phyloP scores from a whole-genome alignment of 176 grass and related monocot genomes.

The Guadua angustifolia region DNA sequence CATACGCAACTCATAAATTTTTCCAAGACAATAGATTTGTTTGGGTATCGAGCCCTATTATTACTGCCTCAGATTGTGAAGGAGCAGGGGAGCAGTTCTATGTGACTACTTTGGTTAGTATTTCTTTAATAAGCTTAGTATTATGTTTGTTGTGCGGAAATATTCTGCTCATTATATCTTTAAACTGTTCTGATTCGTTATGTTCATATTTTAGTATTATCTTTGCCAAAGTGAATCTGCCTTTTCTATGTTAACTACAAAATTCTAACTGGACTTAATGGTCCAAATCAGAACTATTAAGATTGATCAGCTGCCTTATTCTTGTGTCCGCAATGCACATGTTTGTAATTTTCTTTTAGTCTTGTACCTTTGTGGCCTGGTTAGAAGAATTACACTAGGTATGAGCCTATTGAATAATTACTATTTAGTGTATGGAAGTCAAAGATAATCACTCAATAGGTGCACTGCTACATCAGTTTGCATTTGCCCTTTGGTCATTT shows the following conservation, averaged over 20 bases:
- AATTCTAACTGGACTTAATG: neutral
- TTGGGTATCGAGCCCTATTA: slow-evolving; percentile 97
- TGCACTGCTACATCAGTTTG: slow-evolving; percentile 1
- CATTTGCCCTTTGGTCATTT: neutral
- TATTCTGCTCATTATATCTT: slow-evolving; percentile 33
- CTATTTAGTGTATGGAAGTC: slow-evolving; percentile 4
- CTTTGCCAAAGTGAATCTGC: neutral
- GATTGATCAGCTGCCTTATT: neutral
- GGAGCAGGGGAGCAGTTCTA: slow-evolving; percentile 96
- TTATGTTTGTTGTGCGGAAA: too few relatives aligned
- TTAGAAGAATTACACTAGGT: slow-evolving; percentile 21
- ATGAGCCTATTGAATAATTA: neutral
- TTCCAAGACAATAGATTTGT: slow-evolving; percentile 98
- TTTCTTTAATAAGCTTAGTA: slow-evolving; percentile 40
- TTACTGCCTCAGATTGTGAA: slow-evolving; percentile 98
- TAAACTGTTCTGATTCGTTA: neutral
- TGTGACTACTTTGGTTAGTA: slow-evolving; percentile 94
- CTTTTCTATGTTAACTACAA: slow-evolving; percentile 18
- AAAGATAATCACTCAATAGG: slow-evolving; percentile 29
- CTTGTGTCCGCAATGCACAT: slow-evolving; percentile 17
- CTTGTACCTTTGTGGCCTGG: neutral
- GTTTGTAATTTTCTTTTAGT: slow-evolving; percentile 20
- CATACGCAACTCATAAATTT: slow-evolving; percentile 91
- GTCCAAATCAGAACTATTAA: slow-evolving; percentile 17
- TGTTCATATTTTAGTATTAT: slow-evolving; percentile 24